phyloP scores from a whole-genome alignment of 371 early-diverging fungal genomes.

The Actinomucor elegans region DNA sequence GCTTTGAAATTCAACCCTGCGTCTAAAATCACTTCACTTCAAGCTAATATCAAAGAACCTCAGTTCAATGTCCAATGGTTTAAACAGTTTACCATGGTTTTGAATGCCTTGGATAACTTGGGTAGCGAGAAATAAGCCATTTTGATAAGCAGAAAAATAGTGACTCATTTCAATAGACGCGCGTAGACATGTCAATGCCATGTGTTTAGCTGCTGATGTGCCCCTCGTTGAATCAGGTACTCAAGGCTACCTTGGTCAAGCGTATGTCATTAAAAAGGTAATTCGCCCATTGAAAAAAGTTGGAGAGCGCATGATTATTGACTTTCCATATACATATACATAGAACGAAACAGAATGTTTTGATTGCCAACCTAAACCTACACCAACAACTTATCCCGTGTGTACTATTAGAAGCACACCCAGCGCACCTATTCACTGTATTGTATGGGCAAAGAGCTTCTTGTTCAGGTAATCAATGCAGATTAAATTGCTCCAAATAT shows the following conservation, averaged over 20 bases:
- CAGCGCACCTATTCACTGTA: constrained; percentile 95
- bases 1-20: constrained; percentile 82
- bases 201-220: constrained; percentile 90
- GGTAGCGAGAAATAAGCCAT: constrained; percentile 48
- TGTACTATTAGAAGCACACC: constrained; percentile 99
- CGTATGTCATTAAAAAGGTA: constrained; percentile 80
- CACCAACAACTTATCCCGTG: constrained; percentile 89
- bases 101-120: constrained; percentile 99
- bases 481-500: not conserved
- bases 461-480: constrained; percentile 62
- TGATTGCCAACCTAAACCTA: constrained; percentile 94
- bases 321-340: not conserved
- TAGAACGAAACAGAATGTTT: constrained; percentile 87
- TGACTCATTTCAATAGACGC: constrained; percentile 64
- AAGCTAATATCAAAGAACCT: constrained; percentile 84
- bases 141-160: not conserved
- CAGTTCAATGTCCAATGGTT: constrained; percentile 91
- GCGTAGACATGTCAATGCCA: constrained; percentile 92
- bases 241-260: constrained; percentile 97
- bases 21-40: constrained; percentile 73
- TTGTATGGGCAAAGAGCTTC: constrained; percentile 98
- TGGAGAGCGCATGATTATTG: too few species aligned
- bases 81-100: constrained; percentile 86
- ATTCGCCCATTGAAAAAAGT: too few species aligned
- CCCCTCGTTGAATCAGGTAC: constrained; percentile 98